Base-by-base conservation (phyloP, 768 basidiomycete species). In the Mycena maculata region DNA sequence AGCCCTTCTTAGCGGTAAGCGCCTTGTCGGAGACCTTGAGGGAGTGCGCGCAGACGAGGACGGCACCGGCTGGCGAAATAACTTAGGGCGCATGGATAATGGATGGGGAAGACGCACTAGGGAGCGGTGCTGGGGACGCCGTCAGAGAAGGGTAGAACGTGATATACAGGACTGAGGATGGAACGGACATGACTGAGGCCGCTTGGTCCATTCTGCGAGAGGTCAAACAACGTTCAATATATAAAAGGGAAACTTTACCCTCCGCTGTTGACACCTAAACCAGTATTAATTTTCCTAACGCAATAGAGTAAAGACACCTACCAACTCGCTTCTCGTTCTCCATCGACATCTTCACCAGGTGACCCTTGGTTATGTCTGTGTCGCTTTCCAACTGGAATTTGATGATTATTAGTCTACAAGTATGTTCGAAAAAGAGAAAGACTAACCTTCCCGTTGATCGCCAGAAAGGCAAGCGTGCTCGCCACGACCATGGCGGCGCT, bases 401-500 rank as follows among this genome's bases (percentile, higher is more conserved):
- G 7, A 33, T 31, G 36, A 23, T 31, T 20, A 25, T 58, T 6
- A 59, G 28, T 13, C 41, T 22, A 31, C 76, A 33, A 68, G 3
- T 36, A 11, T 60, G 22, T 73, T 63, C n/a, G n/a, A n/a, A n/a
- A n/a, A n/a, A n/a, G n/a, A n/a, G n/a, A 57, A 48, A 36, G 27
- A 33, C 70, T n/a, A 68, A 84, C 86, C 74, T 93, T 90, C 57
- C 87, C 87, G 67, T 96, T 95, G 45, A 90, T 88, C 8, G 90
- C 90, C 28, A 96, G 80, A 75, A 96, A 93, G 0, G 91, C 87
- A 31, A 96, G 81, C 0, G 94, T 92, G 42, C 92, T 93, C 0
- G 93, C 92, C 25, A 96, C 93, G 36, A 95, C 93, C 88, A 97
- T 92, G 0, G 95, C 95, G 0, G 94, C 93, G 69, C 92, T 94